Evolutionary conservation across 1,284 basidiomycete species (phyloP).

Genomic region (Leccinum insigne): DNA sequence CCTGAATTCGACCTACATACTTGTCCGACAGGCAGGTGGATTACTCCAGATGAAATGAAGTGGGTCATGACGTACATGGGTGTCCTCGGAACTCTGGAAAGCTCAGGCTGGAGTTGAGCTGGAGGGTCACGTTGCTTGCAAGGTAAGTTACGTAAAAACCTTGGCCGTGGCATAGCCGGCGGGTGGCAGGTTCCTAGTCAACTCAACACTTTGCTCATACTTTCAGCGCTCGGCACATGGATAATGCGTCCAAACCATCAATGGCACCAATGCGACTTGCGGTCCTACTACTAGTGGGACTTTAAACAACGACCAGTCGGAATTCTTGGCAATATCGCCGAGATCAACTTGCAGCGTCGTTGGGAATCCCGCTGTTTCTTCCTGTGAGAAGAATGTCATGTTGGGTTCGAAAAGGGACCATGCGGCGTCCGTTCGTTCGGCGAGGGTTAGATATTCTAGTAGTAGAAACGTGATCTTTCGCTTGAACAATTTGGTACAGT

Average conservation of each 20-base stretch:
- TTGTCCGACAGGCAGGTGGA: constrained; percentile 3
- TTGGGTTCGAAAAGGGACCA: not conserved
- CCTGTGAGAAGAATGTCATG: not conserved
- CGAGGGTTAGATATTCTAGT: not conserved
- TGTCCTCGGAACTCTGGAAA: constrained; percentile 1
- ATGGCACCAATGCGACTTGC: not conserved
- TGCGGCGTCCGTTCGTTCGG: not conserved
- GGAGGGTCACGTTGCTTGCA: not conserved
- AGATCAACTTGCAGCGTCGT: not conserved
- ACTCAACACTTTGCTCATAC: not conserved
- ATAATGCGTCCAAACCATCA: not conserved
- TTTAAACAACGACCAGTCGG: not conserved
- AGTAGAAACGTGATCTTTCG: not conserved
- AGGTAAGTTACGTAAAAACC: constrained; percentile 3
- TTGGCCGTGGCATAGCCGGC: not conserved
- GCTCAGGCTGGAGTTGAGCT: not conserved
- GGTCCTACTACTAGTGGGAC: not conserved
- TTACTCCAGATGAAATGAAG: constrained; percentile 4
- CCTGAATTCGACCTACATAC: constrained; percentile 3
- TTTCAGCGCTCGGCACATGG: not conserved
- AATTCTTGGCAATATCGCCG: not conserved
- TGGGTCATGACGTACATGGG: constrained; percentile 2
- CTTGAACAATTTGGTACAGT: not conserved
- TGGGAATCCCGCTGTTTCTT: not conserved
- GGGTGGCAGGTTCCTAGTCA: not conserved